These are phyloP conservation scores for Lecanosticta acicola DNA, from an alignment of 2,329 filamentous ascomycete species.

Conservation along the genomic window DNA sequence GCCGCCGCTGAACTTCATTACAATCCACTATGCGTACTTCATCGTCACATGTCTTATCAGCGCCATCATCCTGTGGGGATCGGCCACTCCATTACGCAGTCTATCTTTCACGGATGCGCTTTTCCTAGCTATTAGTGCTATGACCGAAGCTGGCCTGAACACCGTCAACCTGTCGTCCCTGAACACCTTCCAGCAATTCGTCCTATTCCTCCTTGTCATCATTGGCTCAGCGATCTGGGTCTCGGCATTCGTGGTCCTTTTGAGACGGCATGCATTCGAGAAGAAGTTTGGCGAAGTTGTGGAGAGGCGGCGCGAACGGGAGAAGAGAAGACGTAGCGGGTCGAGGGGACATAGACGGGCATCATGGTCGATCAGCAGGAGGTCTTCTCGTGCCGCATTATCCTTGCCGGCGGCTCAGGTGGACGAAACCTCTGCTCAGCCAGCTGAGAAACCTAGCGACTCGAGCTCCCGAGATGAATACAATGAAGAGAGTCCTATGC, in stretches of 20 bases:
- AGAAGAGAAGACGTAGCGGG: constrained; percentile 24
- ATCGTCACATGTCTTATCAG: constrained; percentile 50
- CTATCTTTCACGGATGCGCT: constrained; percentile 60
- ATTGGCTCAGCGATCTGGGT: constrained; percentile 64
- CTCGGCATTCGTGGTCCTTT: constrained; percentile 57
- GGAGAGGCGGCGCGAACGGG: constrained; percentile 35
- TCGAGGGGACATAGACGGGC: constrained; percentile 29
- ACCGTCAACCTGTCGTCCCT: constrained; percentile 59
- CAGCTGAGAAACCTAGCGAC: background rate
- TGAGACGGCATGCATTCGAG: constrained; percentile 59
- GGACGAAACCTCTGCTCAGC: background rate
- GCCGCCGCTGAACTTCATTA: constrained; percentile 32
- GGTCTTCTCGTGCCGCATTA: background rate
- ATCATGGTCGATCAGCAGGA: constrained; percentile 1
- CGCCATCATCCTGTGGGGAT: constrained; percentile 57
- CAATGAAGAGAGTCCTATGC: background rate
- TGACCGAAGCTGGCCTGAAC: constrained; percentile 63
- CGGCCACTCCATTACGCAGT: constrained; percentile 47
- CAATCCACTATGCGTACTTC: constrained; percentile 63
- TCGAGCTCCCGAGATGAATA: background rate
- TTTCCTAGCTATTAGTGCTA: constrained; percentile 61
- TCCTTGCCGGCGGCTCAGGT: background rate
- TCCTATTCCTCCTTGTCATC: constrained; percentile 61
- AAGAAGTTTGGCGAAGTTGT: constrained; percentile 53
- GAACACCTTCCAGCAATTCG: constrained; percentile 62